Evolutionary conservation across 225 moss, liverwort and hornwort genomes (phyloP), one percentile per base, ranked within the genome.

Genomic region (Bryum argenteum): DNA sequence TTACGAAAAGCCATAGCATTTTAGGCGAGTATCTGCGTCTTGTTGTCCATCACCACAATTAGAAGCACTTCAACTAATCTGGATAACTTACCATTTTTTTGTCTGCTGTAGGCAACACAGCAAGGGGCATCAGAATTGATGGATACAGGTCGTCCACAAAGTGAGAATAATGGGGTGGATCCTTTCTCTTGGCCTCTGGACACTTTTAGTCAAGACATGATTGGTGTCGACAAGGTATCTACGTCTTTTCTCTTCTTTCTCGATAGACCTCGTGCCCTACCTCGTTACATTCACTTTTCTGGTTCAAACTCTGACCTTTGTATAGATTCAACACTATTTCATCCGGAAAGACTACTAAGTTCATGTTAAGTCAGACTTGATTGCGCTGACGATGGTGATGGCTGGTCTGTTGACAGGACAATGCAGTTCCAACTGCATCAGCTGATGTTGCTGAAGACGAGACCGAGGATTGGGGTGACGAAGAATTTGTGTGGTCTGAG

Each of bases 401-500:
- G 0, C 47, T 75, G 75, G 59, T 39, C 60, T 72, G 68, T 68
- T 54, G 39, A 58, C 47, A 83, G 83, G 76, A 21, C 24, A 47
- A 72, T 54, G 59, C 42, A 57, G 52, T 37, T 57, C 40, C 18
- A 22, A 42, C 71, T 62, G 78, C 72, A 28, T 69, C 72, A 66
- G 37, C 38, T 24, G 64, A 72, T 65, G 8, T 58, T 4, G 10
- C 18, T 17, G 79, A 71, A 24, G 75, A 65, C 9, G 84, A 84
- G 59, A 47, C 58, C 21, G 84, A 79, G 63, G 87, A 84, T 71
- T 87, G 87, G 87, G 81, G 71, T 74, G 87, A 84, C 57, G 84
- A 79, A 66, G 87, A 87, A 26, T 87, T 82, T 77, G 74, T 87
- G 14, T 81, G 87, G 77, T 82, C 84, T 66, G 79, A 87, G 61